Evolutionary conservation across 192 early-diverging fungal genomes (phyloP).

Genomic region (Coemansia furcata): DNA sequence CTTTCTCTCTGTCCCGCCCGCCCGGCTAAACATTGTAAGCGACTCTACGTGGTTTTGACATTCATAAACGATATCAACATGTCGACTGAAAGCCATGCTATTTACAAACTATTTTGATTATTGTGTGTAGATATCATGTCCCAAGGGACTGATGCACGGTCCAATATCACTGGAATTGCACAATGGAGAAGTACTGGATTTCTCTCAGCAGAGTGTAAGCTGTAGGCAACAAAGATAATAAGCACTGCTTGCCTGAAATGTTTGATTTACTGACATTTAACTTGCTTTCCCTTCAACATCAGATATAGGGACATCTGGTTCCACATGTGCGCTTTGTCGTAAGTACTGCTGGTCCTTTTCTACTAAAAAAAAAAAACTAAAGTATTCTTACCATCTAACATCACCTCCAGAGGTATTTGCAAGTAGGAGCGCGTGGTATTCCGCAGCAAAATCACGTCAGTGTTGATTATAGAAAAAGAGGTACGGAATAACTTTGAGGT

Average conservation of each 20-base stretch:
- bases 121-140: slow-evolving; percentile 28
- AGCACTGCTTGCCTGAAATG: neutral
- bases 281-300: too few species aligned
- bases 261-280: neutral
- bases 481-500: slow-evolving; percentile 4
- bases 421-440: slow-evolving; percentile 19
- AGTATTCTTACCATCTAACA: neutral
- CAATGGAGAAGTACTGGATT: slow-evolving; percentile 19
- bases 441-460: neutral
- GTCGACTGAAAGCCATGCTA: neutral
- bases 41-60: neutral
- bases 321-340: slow-evolving; percentile 32
- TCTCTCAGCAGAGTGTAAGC: slow-evolving; percentile 20
- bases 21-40: slow-evolving; percentile 37
- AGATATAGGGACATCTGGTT: slow-evolving; percentile 19
- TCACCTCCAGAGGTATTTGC: neutral
- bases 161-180: slow-evolving; percentile 23
- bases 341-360: neutral
- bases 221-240: neutral
- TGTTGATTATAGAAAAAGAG: slow-evolving; percentile 45
- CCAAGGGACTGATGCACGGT: slow-evolving; percentile 39
- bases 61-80: neutral
- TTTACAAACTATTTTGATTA: neutral
- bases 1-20: slow-evolving; percentile 17
- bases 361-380: neutral